Base-by-base conservation (phyloP, 2,329 filamentous ascomycete species). In the Madurella mycetomatis region DNA sequence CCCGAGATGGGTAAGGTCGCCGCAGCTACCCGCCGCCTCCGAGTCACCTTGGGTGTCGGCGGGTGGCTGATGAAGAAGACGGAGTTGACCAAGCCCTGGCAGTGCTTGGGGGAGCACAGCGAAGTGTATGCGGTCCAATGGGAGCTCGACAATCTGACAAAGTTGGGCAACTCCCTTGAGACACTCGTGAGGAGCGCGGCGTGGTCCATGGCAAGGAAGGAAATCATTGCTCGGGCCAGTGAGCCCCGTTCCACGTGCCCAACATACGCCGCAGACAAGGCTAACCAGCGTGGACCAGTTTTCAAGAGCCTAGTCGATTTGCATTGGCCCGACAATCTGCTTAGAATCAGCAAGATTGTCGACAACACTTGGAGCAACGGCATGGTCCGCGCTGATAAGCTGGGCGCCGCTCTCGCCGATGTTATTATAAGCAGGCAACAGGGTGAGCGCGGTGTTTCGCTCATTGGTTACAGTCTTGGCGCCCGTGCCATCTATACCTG, bases 91-190 rank as follows among this genome's bases (percentile, higher is more conserved):
- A 79, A 82, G 25, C 88, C 88, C 0, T 99, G 94, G 94, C 79
- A 81, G 45, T 84, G 86, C 30, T 73, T 97, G 31, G 88, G 87
- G 1, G 74, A 79, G 30, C 77, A 87, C 60, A 83, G 83, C 31
- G 92, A 97, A 69, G 82, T 86, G 0, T 96, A 96, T 65, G 87
- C 86, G 2, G 74, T 97, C 19, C 81, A 88, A 47, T 97, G 88
- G 84, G 94, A 97, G 69, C 77, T 88, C 4, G 83, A 90, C 44
- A 80, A 88, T 1, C 74, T 97, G 31, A 76, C 85, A 62, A 91
- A 88, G 57, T 78, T 97, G 2, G 92, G 91, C 1, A 84, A 80
- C 61, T 84, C 89, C 1, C 82, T 97, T 57, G 85, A 88, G 55
- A 86, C 84, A 1, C 81, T 96, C 60, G 80, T 92, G 47, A 88